Evolutionary conservation across 2,329 filamentous ascomycete species (phyloP), one percentile per base, ranked within the genome.

Genomic region (Pyrenophora tritici-repentis): DNA sequence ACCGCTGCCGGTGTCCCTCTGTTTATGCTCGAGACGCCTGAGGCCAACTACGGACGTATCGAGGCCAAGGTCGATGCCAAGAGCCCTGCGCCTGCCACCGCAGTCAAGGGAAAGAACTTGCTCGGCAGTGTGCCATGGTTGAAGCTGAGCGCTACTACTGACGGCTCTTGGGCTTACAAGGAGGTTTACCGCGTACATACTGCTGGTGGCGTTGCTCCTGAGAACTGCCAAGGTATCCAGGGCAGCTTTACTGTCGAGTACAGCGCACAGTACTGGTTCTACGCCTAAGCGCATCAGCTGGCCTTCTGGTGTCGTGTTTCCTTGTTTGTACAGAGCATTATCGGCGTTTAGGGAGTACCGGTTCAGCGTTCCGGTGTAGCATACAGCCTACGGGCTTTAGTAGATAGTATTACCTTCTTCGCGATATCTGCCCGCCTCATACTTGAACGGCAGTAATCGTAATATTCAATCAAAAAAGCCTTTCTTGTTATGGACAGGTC

Each of bases 121-220:
- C 62, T 78, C 5, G 86, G 87, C 47, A 81, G 88, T 6, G 91
- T 96, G 1, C 67, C 87, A 0, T 97, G 92, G 91, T 79, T 97
- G 56, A 89, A 88, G 71, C 82, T 97, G 5, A 76, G 80, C 13
- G 76, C 74, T 8, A 51, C 60, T 5, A 13, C 40, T 6, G 35
- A 42, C 13, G 46, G 31, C 3, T 6, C 44, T 16, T 70, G 75
- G 12, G 70, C 75, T 38, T 83, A 90, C 61, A 83, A 86, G 70
- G 85, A 91, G 70, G 86, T 96, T 18, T 97, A 93, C 76, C 84
- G 93, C 10, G 77, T 97, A 37, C 82, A 89, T 65, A 97, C 93
- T 9, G 91, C 88, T 1, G 92, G 91, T 20, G 93, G 93, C 9
- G 83, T 81, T 39, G 76, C 91, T 2, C 92, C 92, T 0, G 78